phyloP scores from a whole-genome alignment of 1,284 basidiomycete genomes.

The Trichosporon sp. region DNA sequence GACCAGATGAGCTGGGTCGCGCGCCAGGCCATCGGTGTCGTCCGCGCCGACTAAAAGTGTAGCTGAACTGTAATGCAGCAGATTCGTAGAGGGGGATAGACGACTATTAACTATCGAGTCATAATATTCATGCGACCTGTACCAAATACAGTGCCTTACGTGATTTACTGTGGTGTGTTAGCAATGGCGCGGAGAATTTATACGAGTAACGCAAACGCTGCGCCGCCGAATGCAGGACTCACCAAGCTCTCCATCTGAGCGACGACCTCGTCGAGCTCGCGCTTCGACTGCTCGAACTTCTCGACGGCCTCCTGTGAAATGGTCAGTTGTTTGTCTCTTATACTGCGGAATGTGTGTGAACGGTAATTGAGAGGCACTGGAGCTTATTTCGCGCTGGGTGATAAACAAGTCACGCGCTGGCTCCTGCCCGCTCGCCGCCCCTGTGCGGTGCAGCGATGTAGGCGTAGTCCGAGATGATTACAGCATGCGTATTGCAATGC shows the following conservation, averaged over 20 bases:
- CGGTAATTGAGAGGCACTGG: not conserved
- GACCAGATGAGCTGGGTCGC: conserved; percentile 31
- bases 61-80: not conserved
- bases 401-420: not conserved
- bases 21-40: conserved; percentile 11
- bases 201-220: not conserved
- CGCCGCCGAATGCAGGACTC: conserved; percentile 30
- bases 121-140: conserved; percentile 21
- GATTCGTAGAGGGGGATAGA: not conserved
- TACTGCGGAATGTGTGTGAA: not conserved
- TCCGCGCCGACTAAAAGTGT: conserved; percentile 6
- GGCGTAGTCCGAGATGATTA: not conserved
- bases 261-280: conserved; percentile 86
- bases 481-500: not conserved
- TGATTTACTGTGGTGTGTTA: conserved; percentile 18
- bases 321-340: conserved; percentile 27
- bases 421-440: not conserved
- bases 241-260: conserved; percentile 74
- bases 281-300: conserved; percentile 77
- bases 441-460: not conserved
- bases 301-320: conserved; percentile 67
- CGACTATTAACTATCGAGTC: conserved; percentile 8
- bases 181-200: too few species aligned
- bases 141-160: conserved; percentile 17
- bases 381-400: not conserved